Evolutionary conservation across 202 grass and related monocot species (phyloP), one percentile per base, ranked within the genome.

Genomic region (Cymbopogon flexuosus): DNA sequence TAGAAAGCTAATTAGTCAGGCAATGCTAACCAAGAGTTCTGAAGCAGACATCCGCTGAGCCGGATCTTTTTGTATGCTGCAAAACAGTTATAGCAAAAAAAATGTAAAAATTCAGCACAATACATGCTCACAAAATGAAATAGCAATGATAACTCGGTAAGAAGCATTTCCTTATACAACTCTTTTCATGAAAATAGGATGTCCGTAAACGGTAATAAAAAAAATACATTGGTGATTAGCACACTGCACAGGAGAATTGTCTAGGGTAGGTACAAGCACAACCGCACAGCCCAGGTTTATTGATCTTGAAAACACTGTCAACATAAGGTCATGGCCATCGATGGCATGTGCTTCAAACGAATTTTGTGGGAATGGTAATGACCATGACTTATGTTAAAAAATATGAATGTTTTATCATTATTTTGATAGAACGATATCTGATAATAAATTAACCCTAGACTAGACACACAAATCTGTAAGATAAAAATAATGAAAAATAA

Each of bases 21-120:
- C 14, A 82, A 83, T 73, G 84, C 92, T 89, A 18, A 98, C 95
- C 92, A 99, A 86, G 76, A 98, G 92, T 82, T 99, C 92, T 75
- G 88, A 87, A 74, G 92, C 91, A 58, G 96, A 93, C 90, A 87
- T 86, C 59, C 96, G 82, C 21, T 97, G 75, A 5, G 79, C 70
- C 0, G 91, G 87, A 61, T 97, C 91, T 72, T 97, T 97, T 29
- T 94, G 89, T 67, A 94, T 90, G 87, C 91, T 97, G 91, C 65
- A 84, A 65, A 80, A 5, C 3, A 35, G 61, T 16, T 29, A 7
- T 47, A 77, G 33, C 14, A 10, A 81, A 39, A 16, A 70, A 70
- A 68, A 34, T 43, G 30, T 57, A 59, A 78, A 51, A 2, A 9
- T 72, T n/a, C 54, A 58, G 3, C 0, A 61, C 19, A 51, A 14